Conservation (phyloP, 2,329 filamentous ascomycete species). For the Cladosporium colombiae region DNA sequence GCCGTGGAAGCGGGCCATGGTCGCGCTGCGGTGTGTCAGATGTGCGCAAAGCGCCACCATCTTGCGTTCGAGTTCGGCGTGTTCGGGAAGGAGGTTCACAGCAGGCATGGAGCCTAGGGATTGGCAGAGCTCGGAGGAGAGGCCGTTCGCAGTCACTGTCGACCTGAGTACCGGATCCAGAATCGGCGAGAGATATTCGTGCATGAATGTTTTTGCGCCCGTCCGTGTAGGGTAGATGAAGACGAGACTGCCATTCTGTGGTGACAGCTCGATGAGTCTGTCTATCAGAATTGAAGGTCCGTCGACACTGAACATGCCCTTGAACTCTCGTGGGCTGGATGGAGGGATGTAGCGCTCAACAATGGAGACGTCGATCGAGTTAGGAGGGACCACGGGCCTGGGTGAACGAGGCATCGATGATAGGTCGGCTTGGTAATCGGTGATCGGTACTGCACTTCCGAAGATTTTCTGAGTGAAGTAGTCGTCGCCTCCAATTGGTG, state of each 20-base stretch:
- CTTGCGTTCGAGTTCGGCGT: slow-evolving; percentile 41
- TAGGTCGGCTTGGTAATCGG: slow-evolving; percentile 58
- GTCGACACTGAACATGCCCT: slow-evolving; percentile 57
- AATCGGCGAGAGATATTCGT: slow-evolving; percentile 60
- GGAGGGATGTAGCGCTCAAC: slow-evolving; percentile 68
- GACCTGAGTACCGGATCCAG: slow-evolving; percentile 62
- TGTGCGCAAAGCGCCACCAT: slow-evolving; percentile 30
- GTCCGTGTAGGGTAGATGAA: slow-evolving; percentile 64
- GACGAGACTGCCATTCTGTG: slow-evolving; percentile 57
- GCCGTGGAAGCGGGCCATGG: slow-evolving; percentile 35
- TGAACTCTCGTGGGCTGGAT: slow-evolving; percentile 58
- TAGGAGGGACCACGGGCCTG: slow-evolving; percentile 60
- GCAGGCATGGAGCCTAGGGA: slow-evolving; percentile 57
- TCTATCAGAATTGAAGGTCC: slow-evolving; percentile 62
- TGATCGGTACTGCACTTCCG: slow-evolving; percentile 61
- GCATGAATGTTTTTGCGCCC: slow-evolving; percentile 60
- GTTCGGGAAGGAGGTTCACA: slow-evolving; percentile 56
- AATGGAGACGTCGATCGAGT: slow-evolving; percentile 61
- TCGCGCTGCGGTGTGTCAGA: slow-evolving; percentile 31
- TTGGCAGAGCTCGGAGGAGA: slow-evolving; percentile 58
- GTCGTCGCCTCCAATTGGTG: slow-evolving; percentile 54
- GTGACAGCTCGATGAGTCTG: slow-evolving; percentile 60
- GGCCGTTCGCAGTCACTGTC: slow-evolving; percentile 58
- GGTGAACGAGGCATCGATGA: slow-evolving; percentile 54
- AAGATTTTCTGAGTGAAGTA: slow-evolving; percentile 65